phyloP scores from a whole-genome alignment of 208 protist species.

The Acanthamoeba quina region DNA sequence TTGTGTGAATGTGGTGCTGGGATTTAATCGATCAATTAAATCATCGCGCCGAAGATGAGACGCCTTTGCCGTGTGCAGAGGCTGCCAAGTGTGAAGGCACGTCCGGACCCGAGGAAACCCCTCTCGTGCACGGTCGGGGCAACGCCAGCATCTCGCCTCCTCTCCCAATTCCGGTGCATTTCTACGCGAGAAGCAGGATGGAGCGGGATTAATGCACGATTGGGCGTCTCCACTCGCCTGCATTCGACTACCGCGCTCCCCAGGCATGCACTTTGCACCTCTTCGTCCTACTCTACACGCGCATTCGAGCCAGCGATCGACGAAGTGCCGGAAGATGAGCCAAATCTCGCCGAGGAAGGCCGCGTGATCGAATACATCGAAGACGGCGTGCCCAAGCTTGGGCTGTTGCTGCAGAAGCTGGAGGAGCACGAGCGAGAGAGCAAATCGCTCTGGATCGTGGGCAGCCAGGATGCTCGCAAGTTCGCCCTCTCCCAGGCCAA shows the following conservation, averaged over 20 bases:
- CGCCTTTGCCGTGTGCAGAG: background rate
- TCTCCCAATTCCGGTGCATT: background rate
- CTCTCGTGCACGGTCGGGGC: background rate
- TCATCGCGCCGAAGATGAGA: background rate
- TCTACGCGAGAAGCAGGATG: background rate
- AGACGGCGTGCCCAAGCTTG: constrained; percentile 39
- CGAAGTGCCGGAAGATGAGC: background rate
- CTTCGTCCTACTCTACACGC: background rate
- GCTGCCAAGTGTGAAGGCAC: background rate
- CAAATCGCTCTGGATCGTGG: constrained; percentile 12
- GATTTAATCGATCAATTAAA: background rate
- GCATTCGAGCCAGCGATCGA: background rate
- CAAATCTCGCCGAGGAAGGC: constrained; percentile 2
- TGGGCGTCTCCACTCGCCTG: background rate
- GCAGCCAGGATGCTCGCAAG: constrained; percentile 40
- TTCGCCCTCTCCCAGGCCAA: constrained; percentile 60
- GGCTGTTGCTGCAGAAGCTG: constrained; percentile 20
- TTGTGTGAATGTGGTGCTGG: background rate
- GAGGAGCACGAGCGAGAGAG: constrained; percentile 29
- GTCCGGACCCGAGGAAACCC: background rate
- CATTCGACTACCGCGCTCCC: background rate
- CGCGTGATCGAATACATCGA: constrained; percentile 26
- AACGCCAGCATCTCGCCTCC: background rate
- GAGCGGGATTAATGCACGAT: background rate
- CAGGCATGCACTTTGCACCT: background rate